A percentile compares a stretch with the other conserved stretches of the same genome.
phyloP scores from a whole-genome alignment of 164 flowering plant genomes.

The Vitis rupestris region DNA sequence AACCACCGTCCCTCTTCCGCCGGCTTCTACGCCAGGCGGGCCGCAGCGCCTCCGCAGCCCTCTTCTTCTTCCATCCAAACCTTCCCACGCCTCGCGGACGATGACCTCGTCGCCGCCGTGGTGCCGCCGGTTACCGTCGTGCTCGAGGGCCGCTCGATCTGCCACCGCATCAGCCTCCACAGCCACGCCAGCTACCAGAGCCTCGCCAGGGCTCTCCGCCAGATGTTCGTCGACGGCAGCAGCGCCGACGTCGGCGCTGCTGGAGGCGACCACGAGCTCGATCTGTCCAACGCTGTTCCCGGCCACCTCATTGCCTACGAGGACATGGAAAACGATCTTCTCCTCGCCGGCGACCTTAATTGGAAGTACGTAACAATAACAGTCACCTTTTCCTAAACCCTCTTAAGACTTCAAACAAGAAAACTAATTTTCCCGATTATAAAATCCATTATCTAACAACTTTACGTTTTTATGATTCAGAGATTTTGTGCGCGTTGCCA shows the following conservation, averaged over 20 bases:
- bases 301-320: constrained; percentile 82
- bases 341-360: constrained; percentile 79
- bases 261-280: constrained; percentile 24
- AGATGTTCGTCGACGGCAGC: constrained; percentile 55
- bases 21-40: background rate
- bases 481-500: constrained; percentile 81
- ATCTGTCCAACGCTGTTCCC: constrained; percentile 72
- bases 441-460: background rate
- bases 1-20: background rate
- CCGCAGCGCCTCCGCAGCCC: background rate
- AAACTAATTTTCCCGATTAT: no score
- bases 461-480: constrained; percentile 21
- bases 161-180: constrained; percentile 72
- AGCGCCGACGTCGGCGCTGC: constrained; percentile 2
- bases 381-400: background rate
- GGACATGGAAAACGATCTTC: constrained; percentile 85
- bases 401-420: no score
- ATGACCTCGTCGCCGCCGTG: constrained; percentile 36
- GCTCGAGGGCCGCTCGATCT: constrained; percentile 80
- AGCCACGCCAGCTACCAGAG: constrained; percentile 63
- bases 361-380: constrained; percentile 57
- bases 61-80: constrained; percentile 6
- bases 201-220: constrained; percentile 61
- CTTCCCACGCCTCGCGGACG: constrained; percentile 33
- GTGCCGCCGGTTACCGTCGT: constrained; percentile 82